Conservation (phyloP, 345 rosid species). For the Hypericum perforatum region DNA sequence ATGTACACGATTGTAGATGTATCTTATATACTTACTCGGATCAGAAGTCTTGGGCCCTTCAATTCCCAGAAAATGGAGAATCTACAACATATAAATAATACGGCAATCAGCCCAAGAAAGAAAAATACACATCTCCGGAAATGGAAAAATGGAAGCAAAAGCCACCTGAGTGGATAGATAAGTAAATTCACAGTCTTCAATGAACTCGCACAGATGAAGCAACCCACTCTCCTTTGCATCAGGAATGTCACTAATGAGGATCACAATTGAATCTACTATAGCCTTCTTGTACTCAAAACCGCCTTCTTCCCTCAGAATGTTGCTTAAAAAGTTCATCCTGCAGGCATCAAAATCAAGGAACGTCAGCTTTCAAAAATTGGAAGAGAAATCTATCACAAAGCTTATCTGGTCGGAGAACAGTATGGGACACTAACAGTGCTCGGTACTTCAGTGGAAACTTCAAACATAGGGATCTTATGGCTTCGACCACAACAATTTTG, state of each 20-base stretch:
- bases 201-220: constrained; percentile 97
- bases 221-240: constrained; percentile 93
- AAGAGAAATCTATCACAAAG: neutral
- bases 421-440: constrained; percentile 55
- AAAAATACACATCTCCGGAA: neutral
- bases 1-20: constrained; percentile 94
- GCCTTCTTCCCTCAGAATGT: constrained; percentile 98
- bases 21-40: constrained; percentile 90
- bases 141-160: constrained; percentile 6
- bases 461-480: constrained; percentile 89
- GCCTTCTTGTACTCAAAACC: constrained; percentile 98
- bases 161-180: constrained; percentile 93
- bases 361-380: neutral
- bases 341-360: constrained; percentile 14
- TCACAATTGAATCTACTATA: constrained; percentile 92
- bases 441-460: constrained; percentile 96
- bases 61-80: constrained; percentile 90
- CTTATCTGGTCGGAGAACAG: neutral
- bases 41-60: constrained; percentile 96
- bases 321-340: constrained; percentile 99
- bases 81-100: constrained; percentile 32
- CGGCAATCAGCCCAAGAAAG: neutral
- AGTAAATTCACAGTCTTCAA: constrained; percentile 99
- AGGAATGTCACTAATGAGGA: constrained; percentile 96
- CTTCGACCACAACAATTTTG: constrained; percentile 98